Conservation (phyloP, 345 rosid species). For the Hevea brasiliensis region DNA sequence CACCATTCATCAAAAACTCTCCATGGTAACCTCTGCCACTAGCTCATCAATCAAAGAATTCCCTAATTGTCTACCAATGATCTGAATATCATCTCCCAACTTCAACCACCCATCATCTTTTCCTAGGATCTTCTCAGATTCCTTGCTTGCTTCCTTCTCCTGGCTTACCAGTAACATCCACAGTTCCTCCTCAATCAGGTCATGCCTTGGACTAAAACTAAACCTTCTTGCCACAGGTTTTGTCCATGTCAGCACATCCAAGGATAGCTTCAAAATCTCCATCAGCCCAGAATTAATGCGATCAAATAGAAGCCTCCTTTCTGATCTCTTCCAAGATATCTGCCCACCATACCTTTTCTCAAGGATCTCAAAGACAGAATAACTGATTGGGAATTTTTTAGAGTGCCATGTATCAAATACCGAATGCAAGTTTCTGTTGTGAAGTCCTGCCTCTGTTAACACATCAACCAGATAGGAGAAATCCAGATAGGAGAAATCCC, state of each 20-base stretch:
- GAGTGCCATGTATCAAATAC: conserved; percentile 28
- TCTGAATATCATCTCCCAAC: conserved; percentile 55
- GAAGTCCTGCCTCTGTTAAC: conserved; percentile 57
- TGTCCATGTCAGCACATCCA: conserved; percentile 37
- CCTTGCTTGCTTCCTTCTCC: conserved; percentile 45
- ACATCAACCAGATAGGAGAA: conserved; percentile 67
- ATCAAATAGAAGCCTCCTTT: conserved; percentile 71
- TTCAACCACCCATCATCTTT: conserved; percentile 57
- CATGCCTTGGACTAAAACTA: conserved; percentile 19
- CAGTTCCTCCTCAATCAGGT: conserved; percentile 49
- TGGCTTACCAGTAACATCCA: conserved; percentile 45
- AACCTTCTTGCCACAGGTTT: conserved; percentile 55
- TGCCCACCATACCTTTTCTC: conserved; percentile 76
- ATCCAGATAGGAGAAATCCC: conserved; percentile 66
- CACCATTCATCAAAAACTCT: conserved; percentile 26
- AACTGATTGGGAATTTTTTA: conserved; percentile 18
- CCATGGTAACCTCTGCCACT: conserved; percentile 38
- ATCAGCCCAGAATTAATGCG: conserved; percentile 50
- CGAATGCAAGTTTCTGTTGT: conserved; percentile 16
- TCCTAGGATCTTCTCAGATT: conserved; percentile 36
- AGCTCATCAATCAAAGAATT: conserved; percentile 66
- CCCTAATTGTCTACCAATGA: conserved; percentile 62
- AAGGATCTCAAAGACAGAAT: conserved; percentile 53
- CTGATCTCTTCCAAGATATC: conserved; percentile 68
- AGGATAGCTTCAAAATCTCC: conserved; percentile 47